Evolutionary conservation across 768 basidiomycete genomes (phyloP).

Genomic region (Boletus fagicola): DNA sequence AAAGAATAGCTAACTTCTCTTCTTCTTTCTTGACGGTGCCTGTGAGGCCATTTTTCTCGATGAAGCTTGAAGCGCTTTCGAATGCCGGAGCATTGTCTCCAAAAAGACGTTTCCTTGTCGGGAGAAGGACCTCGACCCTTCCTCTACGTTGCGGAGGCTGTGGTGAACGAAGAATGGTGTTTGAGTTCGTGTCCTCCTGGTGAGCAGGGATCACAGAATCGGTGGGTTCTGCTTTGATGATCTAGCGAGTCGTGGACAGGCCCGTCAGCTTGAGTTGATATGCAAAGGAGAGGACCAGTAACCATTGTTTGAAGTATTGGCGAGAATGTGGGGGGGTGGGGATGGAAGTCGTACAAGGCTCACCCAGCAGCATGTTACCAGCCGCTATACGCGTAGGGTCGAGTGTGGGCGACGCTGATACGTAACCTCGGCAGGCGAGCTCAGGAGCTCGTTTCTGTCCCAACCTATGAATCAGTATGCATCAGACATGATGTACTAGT

Average conservation of each 20-base stretch:
- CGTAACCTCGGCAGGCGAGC: constrained; percentile 2
- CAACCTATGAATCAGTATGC: not conserved
- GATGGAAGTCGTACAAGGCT: not conserved
- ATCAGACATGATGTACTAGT: not conserved
- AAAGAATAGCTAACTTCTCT: not conserved
- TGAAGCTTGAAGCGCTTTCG: constrained; percentile 9
- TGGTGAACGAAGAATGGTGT: not conserved
- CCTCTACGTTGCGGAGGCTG: not conserved
- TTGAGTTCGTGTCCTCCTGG: not conserved
- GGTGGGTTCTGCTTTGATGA: constrained; percentile 10
- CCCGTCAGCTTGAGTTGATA: not conserved
- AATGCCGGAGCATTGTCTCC: constrained; percentile 5
- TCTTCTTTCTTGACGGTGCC: constrained; percentile 18
- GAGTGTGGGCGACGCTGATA: not conserved
- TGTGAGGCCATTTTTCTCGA: constrained; percentile 3
- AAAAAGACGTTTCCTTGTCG: constrained; percentile 10
- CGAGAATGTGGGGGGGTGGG: not conserved
- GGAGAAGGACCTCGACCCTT: constrained; percentile 11
- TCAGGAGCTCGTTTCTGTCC: not conserved
- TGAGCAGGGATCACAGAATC: not conserved
- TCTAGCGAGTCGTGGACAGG: not conserved
- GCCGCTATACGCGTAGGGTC: not conserved
- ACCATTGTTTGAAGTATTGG: constrained; percentile 3
- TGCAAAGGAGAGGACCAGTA: not conserved
- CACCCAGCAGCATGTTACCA: not conserved